These are phyloP conservation scores for Yamadazyma philogaea DNA, from an alignment of 805 yeast species.

Conservation along the genomic window DNA sequence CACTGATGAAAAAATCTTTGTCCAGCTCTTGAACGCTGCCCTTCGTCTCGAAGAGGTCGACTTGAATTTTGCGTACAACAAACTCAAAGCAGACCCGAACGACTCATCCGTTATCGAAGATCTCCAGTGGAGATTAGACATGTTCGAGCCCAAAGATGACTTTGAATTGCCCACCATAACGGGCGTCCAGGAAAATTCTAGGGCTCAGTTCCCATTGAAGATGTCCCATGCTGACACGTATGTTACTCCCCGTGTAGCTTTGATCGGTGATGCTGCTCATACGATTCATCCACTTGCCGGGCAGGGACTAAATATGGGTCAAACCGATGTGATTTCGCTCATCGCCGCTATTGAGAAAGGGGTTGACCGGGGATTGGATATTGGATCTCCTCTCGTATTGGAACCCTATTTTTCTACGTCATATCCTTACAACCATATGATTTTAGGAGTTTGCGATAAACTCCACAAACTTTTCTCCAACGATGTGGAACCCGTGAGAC, in stretches of 20 bases:
- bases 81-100: conserved; percentile 33
- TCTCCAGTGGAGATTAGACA: conserved; percentile 58
- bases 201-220: conserved; percentile 87
- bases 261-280: conserved; percentile 98
- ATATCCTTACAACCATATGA: conserved; percentile 72
- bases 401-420: conserved; percentile 87
- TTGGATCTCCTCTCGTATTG: conserved; percentile 75
- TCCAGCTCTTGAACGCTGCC: conserved; percentile 78
- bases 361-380: conserved; percentile 74
- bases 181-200: conserved; percentile 55
- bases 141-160: conserved; percentile 31
- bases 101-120: conserved; percentile 59
- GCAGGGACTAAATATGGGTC: conserved; percentile 98
- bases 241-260: conserved; percentile 76
- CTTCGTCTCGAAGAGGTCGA: conserved; percentile 77
- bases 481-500: conserved; percentile 70
- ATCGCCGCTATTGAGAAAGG: conserved; percentile 70
- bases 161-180: conserved; percentile 65
- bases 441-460: conserved; percentile 88
- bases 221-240: conserved; percentile 90
- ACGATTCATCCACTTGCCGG: conserved; percentile 97
- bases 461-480: conserved; percentile 82
- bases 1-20: conserved; percentile 55
- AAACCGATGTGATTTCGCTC: conserved; percentile 77
- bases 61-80: conserved; percentile 61